A percentile compares a stretch with the other conserved stretches of the same genome.
phyloP scores from a whole-genome alignment of 1,284 basidiomycete species.

The Pseudozyma sp. region DNA sequence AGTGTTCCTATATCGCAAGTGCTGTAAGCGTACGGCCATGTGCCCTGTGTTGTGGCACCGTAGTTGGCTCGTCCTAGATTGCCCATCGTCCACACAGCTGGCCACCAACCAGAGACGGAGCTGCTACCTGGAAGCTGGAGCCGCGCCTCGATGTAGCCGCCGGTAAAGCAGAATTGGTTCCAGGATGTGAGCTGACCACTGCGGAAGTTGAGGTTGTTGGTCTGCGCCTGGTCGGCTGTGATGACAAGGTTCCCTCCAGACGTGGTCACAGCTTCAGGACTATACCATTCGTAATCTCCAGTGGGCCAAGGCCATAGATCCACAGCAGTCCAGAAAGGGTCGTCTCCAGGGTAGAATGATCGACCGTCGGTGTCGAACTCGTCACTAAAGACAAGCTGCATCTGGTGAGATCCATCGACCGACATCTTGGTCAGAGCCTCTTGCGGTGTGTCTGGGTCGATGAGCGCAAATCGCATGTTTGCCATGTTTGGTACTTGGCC shows the following conservation, averaged over 20 bases:
- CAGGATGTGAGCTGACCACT: constrained; percentile 74
- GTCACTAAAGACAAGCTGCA: constrained; percentile 68
- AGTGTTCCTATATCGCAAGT: constrained; percentile 62
- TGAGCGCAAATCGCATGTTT: constrained; percentile 49
- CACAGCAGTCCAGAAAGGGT: constrained; percentile 80
- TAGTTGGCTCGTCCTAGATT: constrained; percentile 72
- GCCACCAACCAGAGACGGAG: constrained; percentile 75
- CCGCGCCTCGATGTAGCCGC: constrained; percentile 82
- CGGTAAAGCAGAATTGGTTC: constrained; percentile 96
- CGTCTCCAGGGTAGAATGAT: constrained; percentile 75
- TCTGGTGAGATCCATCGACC: constrained; percentile 71
- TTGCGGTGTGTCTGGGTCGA: constrained; percentile 70
- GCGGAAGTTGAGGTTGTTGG: constrained; percentile 77
- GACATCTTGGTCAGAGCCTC: constrained; percentile 36
- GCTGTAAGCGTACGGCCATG: constrained; percentile 76
- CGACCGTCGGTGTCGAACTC: constrained; percentile 68
- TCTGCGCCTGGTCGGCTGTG: constrained; percentile 70
- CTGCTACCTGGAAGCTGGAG: constrained; percentile 85
- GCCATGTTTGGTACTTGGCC: constrained; percentile 56
- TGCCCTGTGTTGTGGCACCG: constrained; percentile 73
- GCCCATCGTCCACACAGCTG: constrained; percentile 84
- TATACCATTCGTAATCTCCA: constrained; percentile 72
- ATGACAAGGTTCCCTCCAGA: constrained; percentile 82
- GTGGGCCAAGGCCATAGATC: constrained; percentile 78
- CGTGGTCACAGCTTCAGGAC: constrained; percentile 84